phyloP scores from a whole-genome alignment of 768 basidiomycete genomes.

The Leccinellum albellum region DNA sequence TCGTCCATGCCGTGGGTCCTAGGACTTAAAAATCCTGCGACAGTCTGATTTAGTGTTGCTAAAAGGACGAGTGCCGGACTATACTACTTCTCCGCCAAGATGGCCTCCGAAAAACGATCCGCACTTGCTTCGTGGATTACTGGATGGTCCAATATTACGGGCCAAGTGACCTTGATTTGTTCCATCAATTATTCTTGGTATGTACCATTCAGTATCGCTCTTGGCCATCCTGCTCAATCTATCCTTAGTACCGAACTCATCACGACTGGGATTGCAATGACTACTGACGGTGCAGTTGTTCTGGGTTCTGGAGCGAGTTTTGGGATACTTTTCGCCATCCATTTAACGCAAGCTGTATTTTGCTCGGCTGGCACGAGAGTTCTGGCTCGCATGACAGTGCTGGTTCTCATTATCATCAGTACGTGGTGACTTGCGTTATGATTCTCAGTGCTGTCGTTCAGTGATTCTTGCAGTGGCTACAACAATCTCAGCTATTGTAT shows the following conservation, averaged over 20 bases:
- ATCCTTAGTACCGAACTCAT: conserved; percentile 16
- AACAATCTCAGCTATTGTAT: conserved; percentile 13
- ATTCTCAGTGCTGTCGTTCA: background rate
- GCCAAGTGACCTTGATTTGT: conserved; percentile 26
- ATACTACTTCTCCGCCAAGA: conserved; percentile 28
- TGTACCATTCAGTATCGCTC: background rate
- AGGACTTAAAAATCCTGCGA: background rate
- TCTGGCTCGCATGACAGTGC: conserved; percentile 21
- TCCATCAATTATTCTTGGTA: conserved; percentile 24
- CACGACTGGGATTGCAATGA: conserved; percentile 21
- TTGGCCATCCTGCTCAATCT: background rate
- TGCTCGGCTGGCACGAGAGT: conserved; percentile 23
- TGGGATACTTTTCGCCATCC: conserved; percentile 19
- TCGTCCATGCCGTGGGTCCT: conserved; percentile 7
- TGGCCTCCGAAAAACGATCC: conserved; percentile 22
- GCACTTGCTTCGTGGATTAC: conserved; percentile 28
- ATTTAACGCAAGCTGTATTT: conserved; percentile 16
- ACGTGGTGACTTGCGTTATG: background rate
- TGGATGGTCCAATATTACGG: conserved; percentile 28
- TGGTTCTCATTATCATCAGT: conserved; percentile 16
- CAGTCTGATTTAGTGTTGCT: background rate
- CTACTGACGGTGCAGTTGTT: conserved; percentile 19
- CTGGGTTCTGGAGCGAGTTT: conserved; percentile 18
- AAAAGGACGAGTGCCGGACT: conserved; percentile 24
- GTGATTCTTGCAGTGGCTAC: conserved; percentile 15